phyloP scores from a whole-genome alignment of 352 stramenopile genomes.

The Lagenidium sp. region DNA sequence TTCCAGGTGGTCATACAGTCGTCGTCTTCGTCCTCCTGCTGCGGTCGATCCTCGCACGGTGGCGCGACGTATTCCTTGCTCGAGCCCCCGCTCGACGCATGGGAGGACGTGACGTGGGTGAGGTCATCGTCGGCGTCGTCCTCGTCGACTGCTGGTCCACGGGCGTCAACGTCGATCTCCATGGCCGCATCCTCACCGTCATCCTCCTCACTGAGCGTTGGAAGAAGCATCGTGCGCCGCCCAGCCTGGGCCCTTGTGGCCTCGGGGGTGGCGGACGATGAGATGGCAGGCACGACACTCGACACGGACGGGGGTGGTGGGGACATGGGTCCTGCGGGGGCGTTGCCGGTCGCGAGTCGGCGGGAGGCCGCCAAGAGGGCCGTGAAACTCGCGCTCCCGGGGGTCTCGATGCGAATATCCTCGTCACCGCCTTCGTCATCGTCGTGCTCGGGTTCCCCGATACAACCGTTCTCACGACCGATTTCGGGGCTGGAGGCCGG shows the following conservation, averaged over 20 bases:
- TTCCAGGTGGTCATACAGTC: too few relatives aligned
- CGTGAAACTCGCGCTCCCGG: slow-evolving; percentile 5
- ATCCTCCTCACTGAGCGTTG: slow-evolving; percentile 11
- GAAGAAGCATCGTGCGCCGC: too few relatives aligned
- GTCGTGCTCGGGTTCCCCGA: slow-evolving; percentile 6
- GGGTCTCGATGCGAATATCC: background rate
- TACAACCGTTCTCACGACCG: too few relatives aligned
- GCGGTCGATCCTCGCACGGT: background rate
- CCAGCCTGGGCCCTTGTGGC: too few relatives aligned
- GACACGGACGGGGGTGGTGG: background rate
- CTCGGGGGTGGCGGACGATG: too few relatives aligned
- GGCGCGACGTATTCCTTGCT: background rate
- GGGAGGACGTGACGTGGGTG: too few relatives aligned
- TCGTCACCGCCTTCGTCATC: background rate
- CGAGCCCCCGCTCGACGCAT: too few relatives aligned
- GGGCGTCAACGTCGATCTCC: background rate
- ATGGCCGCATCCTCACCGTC: slow-evolving; percentile 1
- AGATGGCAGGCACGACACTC: background rate
- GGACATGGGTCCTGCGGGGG: background rate
- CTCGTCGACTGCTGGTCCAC: background rate
- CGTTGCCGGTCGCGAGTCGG: too few relatives aligned
- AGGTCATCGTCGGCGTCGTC: too few relatives aligned
- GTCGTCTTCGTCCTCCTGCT: background rate
- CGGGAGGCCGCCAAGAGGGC: slow-evolving; percentile 10
- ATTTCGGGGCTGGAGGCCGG: slow-evolving; percentile 2